Base-by-base conservation (phyloP, 2,329 filamentous ascomycete genomes). In the Fusarium napiforme region DNA sequence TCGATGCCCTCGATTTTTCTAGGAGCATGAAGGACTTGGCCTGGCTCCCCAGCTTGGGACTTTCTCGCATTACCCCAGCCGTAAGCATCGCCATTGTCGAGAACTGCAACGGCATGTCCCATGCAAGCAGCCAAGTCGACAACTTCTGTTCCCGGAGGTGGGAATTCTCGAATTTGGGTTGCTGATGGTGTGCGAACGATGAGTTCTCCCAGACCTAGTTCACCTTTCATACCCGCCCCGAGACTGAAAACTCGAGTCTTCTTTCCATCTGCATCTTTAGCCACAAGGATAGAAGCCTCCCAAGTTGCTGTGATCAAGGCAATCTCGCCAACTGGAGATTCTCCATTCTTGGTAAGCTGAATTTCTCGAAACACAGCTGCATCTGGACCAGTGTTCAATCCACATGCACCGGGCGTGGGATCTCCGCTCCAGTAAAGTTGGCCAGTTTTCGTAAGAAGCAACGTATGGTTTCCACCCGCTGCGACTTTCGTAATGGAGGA, bases 51-150 rank as follows among this genome's bases (percentile, higher is more conserved):
- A 2, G 97, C 83, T 80, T 99, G 96, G 0, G 93, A 93, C 79
- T 97, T 96, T 30, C 94, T 89, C 19, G 93, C 92, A 76, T 91
- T 93, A 0, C 96, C 96, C 96, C 96, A 98, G 5, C 94, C 95
- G 79, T 93, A 97, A 4, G 92, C 91, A 21, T 93, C 87, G 1
- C 95, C 96, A 78, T 93, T 92, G 47, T 88, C 88, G 7, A 97
- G 82, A 1, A 98, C 88, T 4, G 85, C 90, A 21, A 97, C 88
- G 0, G 91, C 90, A 79, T 99, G 96, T 28, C 90, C 90, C 85
- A 97, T 93, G 37, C 93, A 90, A 16, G 93, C 92, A 4, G 91
- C 85, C 32, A 98, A 79, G 65, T 92, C 88, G 3, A 89, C 82
- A 8, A 97, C 81, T n/a, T 85, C 82, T 0, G 87, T 87, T 1